These are phyloP conservation scores for Trichocladium uniseriatum DNA, from an alignment of 495 filamentous ascomycete species.

Conservation along the genomic window DNA sequence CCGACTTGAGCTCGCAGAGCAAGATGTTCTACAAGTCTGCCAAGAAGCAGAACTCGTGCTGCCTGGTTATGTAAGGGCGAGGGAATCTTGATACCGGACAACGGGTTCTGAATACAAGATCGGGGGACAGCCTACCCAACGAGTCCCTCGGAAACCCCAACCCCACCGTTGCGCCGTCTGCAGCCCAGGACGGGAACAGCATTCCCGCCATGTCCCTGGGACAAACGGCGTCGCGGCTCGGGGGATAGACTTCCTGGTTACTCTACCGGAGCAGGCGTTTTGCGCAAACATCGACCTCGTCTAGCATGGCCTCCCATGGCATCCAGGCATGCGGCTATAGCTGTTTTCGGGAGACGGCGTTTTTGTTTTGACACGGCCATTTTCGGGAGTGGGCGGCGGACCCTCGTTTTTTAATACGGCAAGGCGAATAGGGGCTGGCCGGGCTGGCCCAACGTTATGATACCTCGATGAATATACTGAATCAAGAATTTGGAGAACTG, in stretches of 20 bases:
- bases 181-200: too few species aligned
- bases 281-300: too few species aligned
- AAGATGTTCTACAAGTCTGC: constrained; percentile 83
- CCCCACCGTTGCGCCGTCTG: background rate
- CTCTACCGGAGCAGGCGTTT: background rate
- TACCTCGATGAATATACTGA: background rate
- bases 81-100: background rate
- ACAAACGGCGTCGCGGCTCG: background rate
- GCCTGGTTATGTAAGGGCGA: constrained; percentile 58
- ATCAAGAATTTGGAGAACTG: background rate
- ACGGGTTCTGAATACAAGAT: background rate
- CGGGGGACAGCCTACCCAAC: background rate
- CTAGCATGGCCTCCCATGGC: too few species aligned
- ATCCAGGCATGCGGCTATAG: too few species aligned
- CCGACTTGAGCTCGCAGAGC: constrained; percentile 75
- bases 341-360: background rate
- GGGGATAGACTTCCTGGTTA: background rate
- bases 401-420: background rate
- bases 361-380: background rate
- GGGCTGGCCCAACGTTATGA: background rate
- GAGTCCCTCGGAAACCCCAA: background rate
- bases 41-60: constrained; percentile 97
- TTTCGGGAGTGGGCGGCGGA: background rate
- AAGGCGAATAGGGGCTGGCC: background rate
- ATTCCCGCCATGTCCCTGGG: background rate